These are phyloP conservation scores for Penicillium maclennaniae DNA, from an alignment of 495 filamentous ascomycete genomes.

Conservation along the genomic window DNA sequence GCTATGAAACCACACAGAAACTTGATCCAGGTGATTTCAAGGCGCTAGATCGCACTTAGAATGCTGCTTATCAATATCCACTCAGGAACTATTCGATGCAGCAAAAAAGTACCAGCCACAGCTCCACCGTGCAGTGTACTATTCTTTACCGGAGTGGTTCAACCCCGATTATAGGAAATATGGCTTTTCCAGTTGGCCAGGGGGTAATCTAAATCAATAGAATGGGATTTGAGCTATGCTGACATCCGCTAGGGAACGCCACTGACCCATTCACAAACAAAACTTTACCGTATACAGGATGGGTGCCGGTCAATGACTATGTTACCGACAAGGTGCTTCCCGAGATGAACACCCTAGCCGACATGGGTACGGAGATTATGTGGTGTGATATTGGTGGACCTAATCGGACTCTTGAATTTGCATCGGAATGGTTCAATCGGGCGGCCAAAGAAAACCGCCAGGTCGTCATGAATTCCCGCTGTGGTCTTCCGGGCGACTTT, in stretches of 20 bases:
- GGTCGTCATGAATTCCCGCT: constrained; percentile 50
- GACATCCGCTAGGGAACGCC: constrained; percentile 30
- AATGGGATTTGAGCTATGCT: background rate
- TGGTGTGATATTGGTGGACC: constrained; percentile 55
- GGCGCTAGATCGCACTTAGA: background rate
- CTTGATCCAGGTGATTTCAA: constrained; percentile 12
- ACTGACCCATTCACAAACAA: constrained; percentile 48
- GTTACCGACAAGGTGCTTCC: constrained; percentile 47
- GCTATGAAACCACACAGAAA: constrained; percentile 44
- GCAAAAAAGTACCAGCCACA: constrained; percentile 45
- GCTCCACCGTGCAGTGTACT: constrained; percentile 49
- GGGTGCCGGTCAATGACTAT: constrained; percentile 43
- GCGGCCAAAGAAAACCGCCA: constrained; percentile 36
- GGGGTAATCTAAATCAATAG: constrained; percentile 11
- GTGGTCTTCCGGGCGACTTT: constrained; percentile 49
- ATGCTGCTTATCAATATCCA: background rate
- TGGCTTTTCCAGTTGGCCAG: constrained; percentile 36
- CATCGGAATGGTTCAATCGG: constrained; percentile 44
- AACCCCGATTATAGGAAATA: constrained; percentile 49
- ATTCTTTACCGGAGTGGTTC: constrained; percentile 55
- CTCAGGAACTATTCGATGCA: constrained; percentile 50
- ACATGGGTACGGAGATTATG: constrained; percentile 52
- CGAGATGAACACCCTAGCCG: constrained; percentile 48
- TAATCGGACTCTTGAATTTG: constrained; percentile 47
- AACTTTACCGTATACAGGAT: constrained; percentile 47